Evolutionary conservation across 306 rosid genomes (phyloP), one percentile per base, ranked within the genome.

Genomic region (Acacia melanoxylon): DNA sequence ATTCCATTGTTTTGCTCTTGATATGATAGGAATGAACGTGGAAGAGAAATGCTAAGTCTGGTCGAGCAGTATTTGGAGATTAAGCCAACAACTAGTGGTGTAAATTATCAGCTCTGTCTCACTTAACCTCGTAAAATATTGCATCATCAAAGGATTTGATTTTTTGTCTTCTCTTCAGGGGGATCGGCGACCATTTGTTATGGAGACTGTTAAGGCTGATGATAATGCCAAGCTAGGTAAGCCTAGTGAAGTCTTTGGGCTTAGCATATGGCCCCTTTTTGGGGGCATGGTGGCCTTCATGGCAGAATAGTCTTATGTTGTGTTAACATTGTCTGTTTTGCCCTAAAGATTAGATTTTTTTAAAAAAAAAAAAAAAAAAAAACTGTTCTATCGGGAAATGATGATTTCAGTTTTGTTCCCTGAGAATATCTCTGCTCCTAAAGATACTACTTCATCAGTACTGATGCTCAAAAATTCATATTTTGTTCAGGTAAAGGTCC

Each of bases 151-250:
- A 19, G 29, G 84, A 52, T 27, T 81, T 69, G 77, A 62, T 44
- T 78, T 83, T 48, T 51, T 35, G 42, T 44, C 13, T 78, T 79
- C 77, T 33, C 70, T 80, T 87, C 92, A 95, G 99, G 99, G 99
- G 59, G 70, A 83, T 73, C 90, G 99, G 69, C 87, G 87, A 74
- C 95, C 94, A 31, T 93, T 93, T 82, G 98, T 90, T 51, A 86
- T 88, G 92, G 99, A 95, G 90, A 93, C 99, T 67, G 98, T 95
- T 42, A 95, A 93, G 86, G 99, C 97, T 24, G 99, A 95, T 84
- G 99, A 95, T 86, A 65, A 81, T 84, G 99, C 99, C 74, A 95
- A 95, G 87, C 62, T 91, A 76, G 99, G 98, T 95, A 89, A 4
- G 89, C 81, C 24, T n/a, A 27, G 75, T 42, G 25, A 4, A 25